phyloP scores from a whole-genome alignment of 2,329 filamentous ascomycete species.

The Claviceps sp. region DNA sequence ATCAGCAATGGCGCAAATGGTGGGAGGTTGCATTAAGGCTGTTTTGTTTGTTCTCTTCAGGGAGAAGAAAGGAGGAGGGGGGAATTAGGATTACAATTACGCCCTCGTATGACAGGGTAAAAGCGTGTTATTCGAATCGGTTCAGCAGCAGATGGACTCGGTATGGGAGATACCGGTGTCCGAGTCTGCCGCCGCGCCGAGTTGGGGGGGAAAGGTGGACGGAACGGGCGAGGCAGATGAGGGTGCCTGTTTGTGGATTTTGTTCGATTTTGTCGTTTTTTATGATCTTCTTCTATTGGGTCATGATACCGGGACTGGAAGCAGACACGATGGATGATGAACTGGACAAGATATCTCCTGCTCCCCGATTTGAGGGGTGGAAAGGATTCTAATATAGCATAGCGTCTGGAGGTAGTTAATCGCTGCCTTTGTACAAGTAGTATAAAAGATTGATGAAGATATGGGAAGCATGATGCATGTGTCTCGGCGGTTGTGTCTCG shows the following conservation, averaged over 20 bases:
- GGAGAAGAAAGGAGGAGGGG: neutral
- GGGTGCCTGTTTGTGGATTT: neutral
- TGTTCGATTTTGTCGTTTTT: neutral
- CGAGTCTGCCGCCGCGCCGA: too few species aligned
- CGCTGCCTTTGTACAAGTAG: conserved; percentile 2
- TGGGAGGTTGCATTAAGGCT: conserved; percentile 8
- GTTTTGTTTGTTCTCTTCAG: conserved; percentile 3
- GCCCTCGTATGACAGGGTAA: neutral
- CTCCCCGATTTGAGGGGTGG: neutral
- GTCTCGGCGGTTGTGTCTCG: too few species aligned
- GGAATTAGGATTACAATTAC: neutral
- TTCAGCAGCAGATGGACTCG: neutral
- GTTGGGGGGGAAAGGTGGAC: neutral
- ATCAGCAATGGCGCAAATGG: conserved; percentile 10
- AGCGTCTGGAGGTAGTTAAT: conserved; percentile 3
- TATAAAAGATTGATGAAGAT: neutral
- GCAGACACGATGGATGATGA: conserved; percentile 1
- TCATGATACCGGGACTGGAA: neutral
- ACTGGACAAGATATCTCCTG: conserved; percentile 2
- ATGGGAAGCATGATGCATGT: too few species aligned
- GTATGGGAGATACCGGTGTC: neutral
- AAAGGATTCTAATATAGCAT: conserved; percentile 3
- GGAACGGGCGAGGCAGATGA: neutral
- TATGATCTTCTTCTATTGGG: neutral
- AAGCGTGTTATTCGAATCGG: neutral